Base-by-base conservation (phyloP, 208 protist genomes). In the Trypanosoma theileri region DNA sequence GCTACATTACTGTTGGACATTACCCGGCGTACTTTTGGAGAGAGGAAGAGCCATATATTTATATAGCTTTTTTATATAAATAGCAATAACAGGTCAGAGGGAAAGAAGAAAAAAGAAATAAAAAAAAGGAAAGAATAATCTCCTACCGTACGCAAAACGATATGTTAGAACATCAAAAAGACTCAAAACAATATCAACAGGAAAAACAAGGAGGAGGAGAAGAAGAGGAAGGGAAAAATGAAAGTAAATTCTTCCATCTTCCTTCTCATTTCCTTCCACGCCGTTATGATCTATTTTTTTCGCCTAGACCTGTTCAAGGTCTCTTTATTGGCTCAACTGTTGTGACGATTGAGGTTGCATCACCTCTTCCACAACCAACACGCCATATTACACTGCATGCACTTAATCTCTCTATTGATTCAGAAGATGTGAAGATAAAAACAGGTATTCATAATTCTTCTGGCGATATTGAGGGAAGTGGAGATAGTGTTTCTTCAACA, bases 221-320 rank as follows among this genome's bases (percentile, higher is more conserved):
- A 31, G 64, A 41, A 42, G 13, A 45, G 19, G 11, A 44, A 21
- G 12, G 11, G 21, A 13, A 35, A 6, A 40, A 35, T 3, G 66
- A 65, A 14, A 53, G 42, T 44, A 50, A 57, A 26, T 14, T 45
- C 14, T 86, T 82, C 41, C 68, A 66, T 13, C 68, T 83, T 40
- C 51, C 69, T 0, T 6, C 55, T 0, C 42, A 79, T 46, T 51
- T 86, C 31, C 28, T 75, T 19, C 84, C 84, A 24, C 44, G 52
- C 50, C 74, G 73, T 41, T 89, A 89, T 68, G 71, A 81, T 13
- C 51, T 89, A 13, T 64, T 83, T 31, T 80, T 89, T 55, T 59
- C 72, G 26, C 80, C 79, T 7, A 19, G 42, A 11, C 68, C 57
- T 21, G 41, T 66, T 4, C 31, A 65, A 17, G n/a, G 59, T 52